Evolutionary conservation across 495 filamentous ascomycete genomes (phyloP).

Genomic region (Chlorociboria aeruginascens): DNA sequence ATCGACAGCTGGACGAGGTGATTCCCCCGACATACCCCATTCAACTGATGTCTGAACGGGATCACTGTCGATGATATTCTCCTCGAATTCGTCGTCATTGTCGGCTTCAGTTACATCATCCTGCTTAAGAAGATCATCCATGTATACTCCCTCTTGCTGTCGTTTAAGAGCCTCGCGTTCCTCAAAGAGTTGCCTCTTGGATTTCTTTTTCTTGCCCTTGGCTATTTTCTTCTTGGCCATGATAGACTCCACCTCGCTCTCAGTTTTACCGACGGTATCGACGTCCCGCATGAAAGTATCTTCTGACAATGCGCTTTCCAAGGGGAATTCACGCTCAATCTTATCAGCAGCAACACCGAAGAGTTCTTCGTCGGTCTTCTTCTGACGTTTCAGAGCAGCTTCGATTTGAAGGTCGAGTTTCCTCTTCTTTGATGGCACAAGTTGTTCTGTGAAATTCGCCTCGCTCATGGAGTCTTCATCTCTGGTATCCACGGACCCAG

Average conservation of each 20-base stretch:
- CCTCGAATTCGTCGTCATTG: slow-evolving; percentile 16
- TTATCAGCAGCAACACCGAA: slow-evolving; percentile 48
- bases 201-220: slow-evolving; percentile 44
- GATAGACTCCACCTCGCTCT: slow-evolving; percentile 24
- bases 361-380: slow-evolving; percentile 67
- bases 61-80: slow-evolving; percentile 12
- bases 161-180: slow-evolving; percentile 52
- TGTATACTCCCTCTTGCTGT: slow-evolving; percentile 27
- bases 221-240: slow-evolving; percentile 34
- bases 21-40: slow-evolving; percentile 17
- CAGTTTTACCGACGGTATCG: slow-evolving; percentile 27
- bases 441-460: slow-evolving; percentile 34
- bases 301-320: slow-evolving; percentile 21
- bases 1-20: slow-evolving; percentile 45
- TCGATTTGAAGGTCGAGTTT: slow-evolving; percentile 52
- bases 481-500: slow-evolving; percentile 24
- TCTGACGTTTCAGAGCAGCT: slow-evolving; percentile 43
- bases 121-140: slow-evolving; percentile 22
- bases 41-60: slow-evolving; percentile 16
- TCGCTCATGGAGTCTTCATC: slow-evolving; percentile 48
- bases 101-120: slow-evolving; percentile 16
- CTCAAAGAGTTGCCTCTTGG: slow-evolving; percentile 62
- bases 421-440: slow-evolving; percentile 46
- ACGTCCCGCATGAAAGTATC: slow-evolving; percentile 28
- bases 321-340: slow-evolving; percentile 35